Percentiles rank a stretch among this genome's conserved stretches.
Evolutionary conservation across 2,329 filamentous ascomycete species (phyloP).

Genomic region (Ophioceras dolichostomum): DNA sequence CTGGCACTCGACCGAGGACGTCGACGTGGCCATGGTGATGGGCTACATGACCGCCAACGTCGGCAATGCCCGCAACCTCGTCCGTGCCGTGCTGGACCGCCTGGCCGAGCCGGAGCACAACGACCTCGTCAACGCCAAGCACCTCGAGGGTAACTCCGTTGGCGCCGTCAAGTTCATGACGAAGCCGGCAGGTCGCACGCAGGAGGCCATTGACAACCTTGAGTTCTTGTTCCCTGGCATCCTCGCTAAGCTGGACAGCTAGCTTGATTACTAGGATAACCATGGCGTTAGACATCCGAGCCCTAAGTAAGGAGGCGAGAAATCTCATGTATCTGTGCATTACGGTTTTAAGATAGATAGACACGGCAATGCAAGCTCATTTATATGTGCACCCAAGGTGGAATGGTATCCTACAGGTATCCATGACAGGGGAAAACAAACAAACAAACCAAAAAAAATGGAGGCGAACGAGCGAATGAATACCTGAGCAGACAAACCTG

Average conservation of each 20-base stretch:
- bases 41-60: slow-evolving; percentile 91
- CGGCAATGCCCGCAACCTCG: slow-evolving; percentile 72
- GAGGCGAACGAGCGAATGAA: too few relatives aligned
- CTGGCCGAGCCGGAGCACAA: slow-evolving; percentile 65
- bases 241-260: slow-evolving; percentile 28
- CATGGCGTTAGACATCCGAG: too few relatives aligned
- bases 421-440: neutral
- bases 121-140: slow-evolving; percentile 67
- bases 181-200: slow-evolving; percentile 58
- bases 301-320: too few relatives aligned
- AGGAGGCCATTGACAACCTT: slow-evolving; percentile 67
- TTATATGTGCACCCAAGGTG: too few relatives aligned
- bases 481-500: too few relatives aligned
- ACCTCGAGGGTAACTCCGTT: slow-evolving; percentile 63
- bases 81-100: slow-evolving; percentile 79
- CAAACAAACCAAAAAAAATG: too few relatives aligned
- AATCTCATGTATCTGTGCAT: too few relatives aligned
- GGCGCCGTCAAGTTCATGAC: slow-evolving; percentile 76
- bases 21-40: slow-evolving; percentile 96
- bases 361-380: too few relatives aligned
- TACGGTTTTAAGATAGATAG: too few relatives aligned
- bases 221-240: slow-evolving; percentile 83
- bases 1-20: slow-evolving; percentile 76
- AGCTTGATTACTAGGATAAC: too few relatives aligned
- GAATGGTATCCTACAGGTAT: neutral